Evolutionary conservation across 2,329 filamentous ascomycete species (phyloP).

Genomic region (Xylariaceae sp.): DNA sequence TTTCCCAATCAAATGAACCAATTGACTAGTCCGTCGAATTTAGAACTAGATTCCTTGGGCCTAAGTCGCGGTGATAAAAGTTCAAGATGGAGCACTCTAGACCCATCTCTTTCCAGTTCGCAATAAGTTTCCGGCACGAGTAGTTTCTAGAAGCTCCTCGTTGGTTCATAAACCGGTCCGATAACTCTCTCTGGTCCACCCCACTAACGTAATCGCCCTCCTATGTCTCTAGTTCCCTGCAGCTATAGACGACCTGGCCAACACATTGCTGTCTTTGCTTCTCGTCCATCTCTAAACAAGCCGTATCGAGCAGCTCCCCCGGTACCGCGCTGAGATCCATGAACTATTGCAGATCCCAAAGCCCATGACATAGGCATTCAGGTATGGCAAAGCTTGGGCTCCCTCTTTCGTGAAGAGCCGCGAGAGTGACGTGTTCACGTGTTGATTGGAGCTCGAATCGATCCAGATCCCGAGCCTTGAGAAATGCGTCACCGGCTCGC

Average conservation of each 20-base stretch:
- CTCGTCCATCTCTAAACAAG: constrained; percentile 1
- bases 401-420: constrained; percentile 1
- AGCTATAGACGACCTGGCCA: background rate
- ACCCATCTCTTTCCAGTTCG: constrained; percentile 1
- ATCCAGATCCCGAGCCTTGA: constrained; percentile 1
- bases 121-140: background rate
- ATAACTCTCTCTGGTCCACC: constrained; percentile 1
- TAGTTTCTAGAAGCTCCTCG: constrained; percentile 1
- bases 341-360: constrained; percentile 2
- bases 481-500: constrained; percentile 3
- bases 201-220: constrained; percentile 2
- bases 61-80: constrained; percentile 2
- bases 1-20: constrained; percentile 2
- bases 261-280: constrained; percentile 1
- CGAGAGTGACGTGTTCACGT: constrained; percentile 1
- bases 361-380: constrained; percentile 1
- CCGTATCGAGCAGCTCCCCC: constrained; percentile 1
- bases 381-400: constrained; percentile 1
- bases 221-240: constrained; percentile 1
- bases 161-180: constrained; percentile 1
- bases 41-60: constrained; percentile 2
- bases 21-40: background rate
- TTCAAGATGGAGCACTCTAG: constrained; percentile 1
- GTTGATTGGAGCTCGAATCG: constrained; percentile 2
- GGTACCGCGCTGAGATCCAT: constrained; percentile 1